These are phyloP conservation scores for Lactifluus hygrophoroides DNA, from an alignment of 768 basidiomycete species.

Conservation along the genomic window DNA sequence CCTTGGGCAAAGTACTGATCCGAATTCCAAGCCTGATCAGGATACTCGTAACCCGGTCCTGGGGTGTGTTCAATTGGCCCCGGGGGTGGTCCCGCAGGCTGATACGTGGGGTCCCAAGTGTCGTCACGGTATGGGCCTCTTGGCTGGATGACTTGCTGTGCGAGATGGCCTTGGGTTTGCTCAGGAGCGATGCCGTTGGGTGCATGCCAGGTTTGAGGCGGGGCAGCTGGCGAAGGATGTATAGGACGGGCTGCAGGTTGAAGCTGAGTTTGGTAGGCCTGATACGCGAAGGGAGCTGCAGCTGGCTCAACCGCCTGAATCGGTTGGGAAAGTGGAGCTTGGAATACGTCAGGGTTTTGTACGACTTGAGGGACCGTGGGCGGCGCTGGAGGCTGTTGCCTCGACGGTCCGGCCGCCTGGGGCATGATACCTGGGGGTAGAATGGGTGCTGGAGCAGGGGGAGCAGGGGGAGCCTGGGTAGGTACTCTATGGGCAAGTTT, in stretches of 20 bases:
- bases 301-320: conserved; percentile 20
- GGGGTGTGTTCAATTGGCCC: conserved; percentile 41
- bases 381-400: conserved; percentile 16
- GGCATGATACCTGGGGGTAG: conserved; percentile 7
- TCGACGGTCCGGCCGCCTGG: conserved; percentile 14
- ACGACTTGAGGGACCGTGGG: conserved; percentile 20
- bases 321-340: conserved; percentile 10
- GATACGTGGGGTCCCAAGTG: conserved; percentile 49
- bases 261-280: conserved; percentile 33
- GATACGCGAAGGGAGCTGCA: conserved; percentile 26
- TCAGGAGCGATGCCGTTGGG: conserved; percentile 53
- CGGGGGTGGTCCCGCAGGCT: conserved; percentile 32
- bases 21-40: conserved; percentile 41
- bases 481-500: background rate
- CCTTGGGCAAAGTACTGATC: conserved; percentile 51
- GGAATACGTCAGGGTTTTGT: conserved; percentile 15
- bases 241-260: conserved; percentile 33
- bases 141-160: conserved; percentile 23
- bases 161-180: conserved; percentile 49
- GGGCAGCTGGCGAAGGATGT: conserved; percentile 38
- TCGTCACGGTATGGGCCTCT: conserved; percentile 20
- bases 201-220: conserved; percentile 59
- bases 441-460: conserved; percentile 13
- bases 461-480: background rate
- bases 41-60: conserved; percentile 44